Percentiles rank a stretch among this genome's conserved stretches.
Conservation (phyloP, 2,329 filamentous ascomycete species). For the Celoporthe dispersa region DNA sequence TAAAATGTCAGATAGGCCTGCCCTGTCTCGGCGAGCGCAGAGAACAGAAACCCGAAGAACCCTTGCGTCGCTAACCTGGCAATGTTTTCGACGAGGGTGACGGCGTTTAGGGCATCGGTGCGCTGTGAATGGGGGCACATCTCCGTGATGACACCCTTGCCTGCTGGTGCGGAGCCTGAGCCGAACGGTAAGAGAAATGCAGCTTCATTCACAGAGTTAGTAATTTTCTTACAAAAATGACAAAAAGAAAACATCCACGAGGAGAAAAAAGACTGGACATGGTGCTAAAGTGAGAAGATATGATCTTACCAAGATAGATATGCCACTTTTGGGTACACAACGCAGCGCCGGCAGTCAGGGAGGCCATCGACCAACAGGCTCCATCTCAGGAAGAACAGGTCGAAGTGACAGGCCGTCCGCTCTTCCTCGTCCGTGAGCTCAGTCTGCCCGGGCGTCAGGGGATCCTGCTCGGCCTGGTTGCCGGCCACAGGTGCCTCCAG, state of each 20-base stretch:
- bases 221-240: neutral
- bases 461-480: conserved; percentile 37
- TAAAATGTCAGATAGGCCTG: conserved; percentile 67
- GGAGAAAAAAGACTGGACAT: too few species aligned
- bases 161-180: conserved; percentile 69
- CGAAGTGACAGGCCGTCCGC: conserved; percentile 61
- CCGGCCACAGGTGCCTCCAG: conserved; percentile 46
- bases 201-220: conserved; percentile 42
- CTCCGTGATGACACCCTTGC: conserved; percentile 74
- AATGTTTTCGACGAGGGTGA: conserved; percentile 72
- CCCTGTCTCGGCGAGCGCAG: conserved; percentile 63
- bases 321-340: conserved; percentile 69
- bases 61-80: conserved; percentile 66
- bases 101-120: conserved; percentile 69
- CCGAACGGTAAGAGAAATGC: conserved; percentile 69
- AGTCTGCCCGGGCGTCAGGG: conserved; percentile 49
- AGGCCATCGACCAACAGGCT: conserved; percentile 68
- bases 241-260: neutral
- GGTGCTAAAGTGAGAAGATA: too few species aligned
- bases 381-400: conserved; percentile 69
- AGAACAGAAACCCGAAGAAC: conserved; percentile 70
- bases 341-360: conserved; percentile 64
- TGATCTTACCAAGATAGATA: conserved; percentile 61
- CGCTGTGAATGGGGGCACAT: conserved; percentile 67
- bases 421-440: conserved; percentile 41